Percentiles rank a stretch among this genome's conserved stretches.
These are phyloP conservation scores for Cylindrodendrum hubeiense DNA, from an alignment of 2,329 filamentous ascomycete genomes.

Conservation along the genomic window DNA sequence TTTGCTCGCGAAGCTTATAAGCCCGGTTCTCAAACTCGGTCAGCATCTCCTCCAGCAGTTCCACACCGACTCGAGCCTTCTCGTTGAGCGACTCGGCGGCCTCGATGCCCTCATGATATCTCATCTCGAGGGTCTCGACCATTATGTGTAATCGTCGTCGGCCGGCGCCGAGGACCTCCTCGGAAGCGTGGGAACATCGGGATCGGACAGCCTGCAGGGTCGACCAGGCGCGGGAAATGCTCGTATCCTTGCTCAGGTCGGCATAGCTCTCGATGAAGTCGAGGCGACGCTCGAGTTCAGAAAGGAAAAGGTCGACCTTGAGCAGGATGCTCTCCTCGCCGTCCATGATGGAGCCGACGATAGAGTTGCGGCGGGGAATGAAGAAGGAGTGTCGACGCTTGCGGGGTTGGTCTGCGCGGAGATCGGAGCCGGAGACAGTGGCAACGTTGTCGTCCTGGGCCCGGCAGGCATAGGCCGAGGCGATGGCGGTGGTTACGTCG, in stretches of 20 bases:
- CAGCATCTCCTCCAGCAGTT: slow-evolving; percentile 87
- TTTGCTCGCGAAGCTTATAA: slow-evolving; percentile 82
- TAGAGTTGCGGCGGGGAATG: slow-evolving; percentile 67
- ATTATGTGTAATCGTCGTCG: slow-evolving; percentile 86
- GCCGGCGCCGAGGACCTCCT: slow-evolving; percentile 89
- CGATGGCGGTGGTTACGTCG: slow-evolving; percentile 53
- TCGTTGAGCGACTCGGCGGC: slow-evolving; percentile 90
- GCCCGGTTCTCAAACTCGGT: slow-evolving; percentile 87
- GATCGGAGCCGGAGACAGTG: slow-evolving; percentile 56
- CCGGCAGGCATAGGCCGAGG: slow-evolving; percentile 52
- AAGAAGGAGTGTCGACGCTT: slow-evolving; percentile 69
- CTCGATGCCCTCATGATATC: slow-evolving; percentile 87
- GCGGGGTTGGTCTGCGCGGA: slow-evolving; percentile 44
- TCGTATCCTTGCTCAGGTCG: slow-evolving; percentile 84
- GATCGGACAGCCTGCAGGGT: slow-evolving; percentile 89
- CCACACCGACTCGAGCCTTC: slow-evolving; percentile 89
- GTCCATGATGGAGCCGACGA: slow-evolving; percentile 72
- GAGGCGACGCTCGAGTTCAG: slow-evolving; percentile 86
- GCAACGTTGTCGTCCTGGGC: slow-evolving; percentile 51
- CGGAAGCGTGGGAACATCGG: slow-evolving; percentile 89
- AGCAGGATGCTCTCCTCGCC: slow-evolving; percentile 72
- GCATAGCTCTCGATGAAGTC: slow-evolving; percentile 91
- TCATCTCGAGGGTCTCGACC: slow-evolving; percentile 89
- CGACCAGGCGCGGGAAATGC: slow-evolving; percentile 85
- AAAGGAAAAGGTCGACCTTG: slow-evolving; percentile 83